Evolutionary conservation across 2,329 filamentous ascomycete genomes (phyloP), one percentile per base, ranked within the genome.

Genomic region (Metarhizium brunneum): DNA sequence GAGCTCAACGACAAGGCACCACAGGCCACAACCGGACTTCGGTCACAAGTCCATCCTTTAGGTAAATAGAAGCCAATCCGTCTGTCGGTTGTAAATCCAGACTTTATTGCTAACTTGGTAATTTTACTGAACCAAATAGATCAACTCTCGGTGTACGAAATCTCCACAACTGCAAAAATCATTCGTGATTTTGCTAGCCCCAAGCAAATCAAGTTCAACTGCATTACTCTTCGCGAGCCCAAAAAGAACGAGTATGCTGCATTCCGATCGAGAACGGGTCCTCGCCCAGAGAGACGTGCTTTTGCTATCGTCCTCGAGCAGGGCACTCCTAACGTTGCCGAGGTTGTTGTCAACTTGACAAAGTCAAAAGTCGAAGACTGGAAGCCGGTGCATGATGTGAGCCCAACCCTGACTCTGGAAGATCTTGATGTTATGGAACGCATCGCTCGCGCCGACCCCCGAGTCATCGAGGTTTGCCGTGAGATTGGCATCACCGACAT

Each of bases 401-500:
- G 73, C 51, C 76, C 76, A 1, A 77, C 73, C 2, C 63, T 92
- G 62, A 92, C 88, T 0, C 89, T 92, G 79, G 87, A 92, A 68
- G 88, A 92, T 65, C 75, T 92, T 43, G 85, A 91, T 63, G 79
- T 85, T 57, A 87, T 90, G 3, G 88, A 92, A 69, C 76, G 78
- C 43, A 73, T 89, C 30, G 78, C 83, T 47, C 79, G 87, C 57
- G 80, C 80, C 61, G 86, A 92, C 62, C 76, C 84, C 0, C 86
- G 84, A 59, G 87, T 92, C 57, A 88, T 91, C 63, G 83, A 90
- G 68, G 86, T 88, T 65, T 92, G 88, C 64, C 80, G 78, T 2
- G 81, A 91, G 38, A 73, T 90, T 59, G 88, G 88, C 25, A 90
- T 92, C 59, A 77, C 84, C 62, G 87, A 92, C 62, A 92, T 92